A percentile compares a stretch with the other conserved stretches of the same genome.
phyloP scores from a whole-genome alignment of 176 grass and related monocot genomes.

The Oryza nivara region DNA sequence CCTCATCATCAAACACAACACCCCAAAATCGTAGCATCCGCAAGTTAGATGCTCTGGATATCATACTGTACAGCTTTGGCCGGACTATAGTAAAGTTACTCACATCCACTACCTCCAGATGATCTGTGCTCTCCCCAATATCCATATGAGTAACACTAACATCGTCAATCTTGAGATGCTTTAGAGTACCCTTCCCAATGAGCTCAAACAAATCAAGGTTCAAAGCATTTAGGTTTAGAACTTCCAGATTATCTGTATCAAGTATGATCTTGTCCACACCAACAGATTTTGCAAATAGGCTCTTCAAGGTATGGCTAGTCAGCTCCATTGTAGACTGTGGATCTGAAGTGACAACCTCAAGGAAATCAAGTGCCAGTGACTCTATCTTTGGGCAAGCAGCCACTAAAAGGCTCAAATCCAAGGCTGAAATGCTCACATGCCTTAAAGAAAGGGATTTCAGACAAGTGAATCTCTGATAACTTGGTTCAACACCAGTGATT shows the following conservation, averaged over 20 bases:
- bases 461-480: conserved; percentile 93
- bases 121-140: conserved; percentile 81
- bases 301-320: conserved; percentile 78
- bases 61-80: conserved; percentile 92
- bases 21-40: conserved; percentile 82
- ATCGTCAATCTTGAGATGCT: conserved; percentile 92
- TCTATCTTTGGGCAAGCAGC: conserved; percentile 83
- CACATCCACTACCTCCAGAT: conserved; percentile 84
- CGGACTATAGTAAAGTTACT: conserved; percentile 92
- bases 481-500: conserved; percentile 90
- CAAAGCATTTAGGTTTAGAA: conserved; percentile 78
- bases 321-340: conserved; percentile 81
- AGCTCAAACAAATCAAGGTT: conserved; percentile 98
- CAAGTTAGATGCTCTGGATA: conserved; percentile 78
- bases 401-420: conserved; percentile 83
- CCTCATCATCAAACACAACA: conserved; percentile 93
- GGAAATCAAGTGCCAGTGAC: conserved; percentile 83
- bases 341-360: conserved; percentile 93
- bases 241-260: conserved; percentile 91
- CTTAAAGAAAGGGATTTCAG: conserved; percentile 89
- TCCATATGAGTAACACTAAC: conserved; percentile 95
- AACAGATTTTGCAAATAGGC: conserved; percentile 76
- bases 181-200: conserved; percentile 79
- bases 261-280: conserved; percentile 88
- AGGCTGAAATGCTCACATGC: conserved; percentile 83